Evolutionary conservation across 179 eudicot species (phyloP), one percentile per base, ranked within the genome.

Genomic region (Beta corolliflora): DNA sequence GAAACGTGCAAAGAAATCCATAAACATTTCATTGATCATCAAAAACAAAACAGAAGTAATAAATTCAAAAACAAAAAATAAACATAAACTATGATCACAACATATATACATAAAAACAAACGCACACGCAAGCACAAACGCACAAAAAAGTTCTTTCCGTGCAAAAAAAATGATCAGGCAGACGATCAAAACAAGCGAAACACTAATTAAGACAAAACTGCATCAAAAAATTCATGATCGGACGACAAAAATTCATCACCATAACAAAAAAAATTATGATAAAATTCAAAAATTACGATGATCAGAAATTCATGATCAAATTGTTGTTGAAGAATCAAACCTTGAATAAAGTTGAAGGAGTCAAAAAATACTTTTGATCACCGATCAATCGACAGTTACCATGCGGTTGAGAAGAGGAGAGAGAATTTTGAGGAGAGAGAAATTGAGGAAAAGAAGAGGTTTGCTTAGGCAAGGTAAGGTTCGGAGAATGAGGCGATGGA

Each of bases 401-500:
- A 79, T 64, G 66, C 83, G 80, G 79, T 74, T 59, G 63, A 56
- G 77, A 48, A 59, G 50, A 50, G 72, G 73, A 54, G 54, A 63
- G 80, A 83, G 80, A 83, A 61, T 36, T 36, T 1, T 1, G 41
- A 36, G 41, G 41, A 36, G 36, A 31, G 36, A 31, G 36, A 31
- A 31, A 31, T 31, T 31, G 59, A 78, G 55, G 58, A 50, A 75
- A 25, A 55, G 31, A 66, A 65, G 45, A 36, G 19, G 36, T 15
- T 12, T 56, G 78, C 68, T 78, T 82, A 71, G 41, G 19, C 66
- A 13, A n/a, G 81, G 68, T 25, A 74, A 72, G 82, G 77, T 75
- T 76, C 53, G 23, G 25, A 76, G 81, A 80, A 80, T 77, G 80
- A 80, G 82, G 79, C 73, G 74, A 78, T 31, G 76, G 61, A 80